These are phyloP conservation scores for Zea mays DNA, from an alignment of 176 grass and related monocot species.

Conservation along the genomic window DNA sequence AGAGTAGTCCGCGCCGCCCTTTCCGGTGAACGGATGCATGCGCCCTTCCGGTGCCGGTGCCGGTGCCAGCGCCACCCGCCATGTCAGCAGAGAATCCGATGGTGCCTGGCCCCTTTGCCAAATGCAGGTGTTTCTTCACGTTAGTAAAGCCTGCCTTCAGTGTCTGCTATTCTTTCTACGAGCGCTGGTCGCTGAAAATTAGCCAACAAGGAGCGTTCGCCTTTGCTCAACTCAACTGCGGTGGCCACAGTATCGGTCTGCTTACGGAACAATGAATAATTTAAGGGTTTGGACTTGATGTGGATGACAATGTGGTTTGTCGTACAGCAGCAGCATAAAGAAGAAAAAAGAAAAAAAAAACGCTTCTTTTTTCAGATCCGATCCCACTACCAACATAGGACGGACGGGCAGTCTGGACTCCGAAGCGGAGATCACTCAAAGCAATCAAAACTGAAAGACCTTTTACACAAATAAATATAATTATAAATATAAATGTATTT, in stretches of 20 bases:
- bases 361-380: not conserved
- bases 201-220: not conserved
- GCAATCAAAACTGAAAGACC: not conserved
- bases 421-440: not conserved
- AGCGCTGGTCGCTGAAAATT: not conserved
- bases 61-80: too few species aligned
- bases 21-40: too few species aligned
- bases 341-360: not conserved
- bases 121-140: not conserved
- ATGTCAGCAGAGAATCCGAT: too few species aligned
- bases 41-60: too few species aligned
- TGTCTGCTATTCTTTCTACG: not conserved
- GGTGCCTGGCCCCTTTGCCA: not conserved
- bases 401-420: not conserved
- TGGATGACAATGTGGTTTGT: slow-evolving; percentile 28
- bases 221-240: slow-evolving; percentile 11
- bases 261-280: slow-evolving; percentile 19
- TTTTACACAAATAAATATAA: not conserved
- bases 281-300: not conserved
- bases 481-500: not conserved
- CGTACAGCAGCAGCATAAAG: not conserved
- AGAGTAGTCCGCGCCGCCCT: too few species aligned
- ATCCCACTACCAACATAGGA: not conserved
- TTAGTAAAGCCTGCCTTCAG: not conserved
- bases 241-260: not conserved